Evolutionary conservation across 2,329 filamentous ascomycete genomes (phyloP).

Genomic region (Cordyceps cateniannulata): DNA sequence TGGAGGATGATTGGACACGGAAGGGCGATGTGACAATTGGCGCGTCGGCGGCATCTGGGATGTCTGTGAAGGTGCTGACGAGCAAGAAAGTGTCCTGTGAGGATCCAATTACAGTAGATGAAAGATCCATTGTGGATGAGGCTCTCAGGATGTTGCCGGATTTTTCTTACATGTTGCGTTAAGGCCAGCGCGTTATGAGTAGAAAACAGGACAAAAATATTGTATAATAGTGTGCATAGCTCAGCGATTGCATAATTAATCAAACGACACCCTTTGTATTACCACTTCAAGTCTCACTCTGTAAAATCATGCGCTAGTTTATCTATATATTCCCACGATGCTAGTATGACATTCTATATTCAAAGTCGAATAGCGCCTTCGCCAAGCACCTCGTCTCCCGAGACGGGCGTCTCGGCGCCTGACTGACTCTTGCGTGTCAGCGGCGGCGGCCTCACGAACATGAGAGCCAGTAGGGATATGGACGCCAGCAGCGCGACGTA

Average conservation of each 20-base stretch:
- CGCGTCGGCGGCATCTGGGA: neutral
- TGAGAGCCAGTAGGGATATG: constrained; percentile 22
- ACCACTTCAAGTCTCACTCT: neutral
- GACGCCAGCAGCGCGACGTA: constrained; percentile 28
- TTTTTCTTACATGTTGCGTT: constrained; percentile 14
- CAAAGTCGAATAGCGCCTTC: constrained; percentile 11
- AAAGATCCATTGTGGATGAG: neutral
- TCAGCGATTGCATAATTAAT: neutral
- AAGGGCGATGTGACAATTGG: neutral
- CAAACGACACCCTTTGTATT: neutral
- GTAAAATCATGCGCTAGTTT: neutral
- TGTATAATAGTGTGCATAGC: constrained; percentile 5
- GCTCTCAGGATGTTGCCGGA: constrained; percentile 9
- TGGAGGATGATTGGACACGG: neutral
- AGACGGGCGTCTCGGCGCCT: constrained; percentile 15
- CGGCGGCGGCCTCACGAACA: constrained; percentile 27
- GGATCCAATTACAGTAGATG: neutral
- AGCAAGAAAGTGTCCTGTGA: neutral
- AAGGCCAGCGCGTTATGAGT: neutral
- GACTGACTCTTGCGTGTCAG: constrained; percentile 16
- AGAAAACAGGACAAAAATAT: neutral
- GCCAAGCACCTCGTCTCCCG: constrained; percentile 15
- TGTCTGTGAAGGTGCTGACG: neutral
- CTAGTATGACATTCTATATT: neutral
- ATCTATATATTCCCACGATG: neutral